Base-by-base conservation (phyloP, 1,284 basidiomycete genomes). In the Bjerkandera adusta region DNA sequence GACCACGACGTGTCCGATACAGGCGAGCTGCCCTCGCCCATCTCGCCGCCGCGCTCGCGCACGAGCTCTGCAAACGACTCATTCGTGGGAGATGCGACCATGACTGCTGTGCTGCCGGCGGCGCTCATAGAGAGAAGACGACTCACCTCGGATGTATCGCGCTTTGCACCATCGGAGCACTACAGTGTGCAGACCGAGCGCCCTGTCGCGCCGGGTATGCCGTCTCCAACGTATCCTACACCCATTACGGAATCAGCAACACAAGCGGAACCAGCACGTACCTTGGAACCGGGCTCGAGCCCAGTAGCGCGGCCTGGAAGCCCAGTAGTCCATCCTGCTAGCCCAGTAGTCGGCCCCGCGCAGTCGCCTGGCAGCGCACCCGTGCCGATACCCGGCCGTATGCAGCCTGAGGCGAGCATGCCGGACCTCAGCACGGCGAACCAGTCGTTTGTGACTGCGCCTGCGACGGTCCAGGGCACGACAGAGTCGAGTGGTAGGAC, bases 401-500 rank as follows among this genome's bases (percentile, higher is more conserved):
- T 47, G 27, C 55, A 51, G 15, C 45, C 40, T 1, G 51, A 45
- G 21, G 53, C 61, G 52, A 79, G 76, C 59, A 75, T 68, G 24
- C 72, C 74, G 1, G 82, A 83, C 58, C 70, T 86, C 57, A 85
- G 83, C 59, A 82, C 82, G 0, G 84, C 85, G 18, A 71, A 77
- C 3, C 70, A 72, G 51, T 85, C 83, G 45, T 84, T 85, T 56
- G 71, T 86, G 22, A 85, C 85, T 2, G 74, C 74, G 12, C 70
- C 85, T 34, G 70, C 76, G 35, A 82, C 79, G 6, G 61, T 83
- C 15, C 72, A 72, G 20, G 75, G 77, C 29, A 64, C 62, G 16
- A 77, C 75, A 25, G 69, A 67, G 29, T 64, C 66, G 43, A 56
- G 62, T 10, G 66, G 62, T 4, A 53, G 54, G 34, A 65, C 62